phyloP scores from a whole-genome alignment of 2,329 filamentous ascomycete genomes.

The Talaromyces sp. region DNA sequence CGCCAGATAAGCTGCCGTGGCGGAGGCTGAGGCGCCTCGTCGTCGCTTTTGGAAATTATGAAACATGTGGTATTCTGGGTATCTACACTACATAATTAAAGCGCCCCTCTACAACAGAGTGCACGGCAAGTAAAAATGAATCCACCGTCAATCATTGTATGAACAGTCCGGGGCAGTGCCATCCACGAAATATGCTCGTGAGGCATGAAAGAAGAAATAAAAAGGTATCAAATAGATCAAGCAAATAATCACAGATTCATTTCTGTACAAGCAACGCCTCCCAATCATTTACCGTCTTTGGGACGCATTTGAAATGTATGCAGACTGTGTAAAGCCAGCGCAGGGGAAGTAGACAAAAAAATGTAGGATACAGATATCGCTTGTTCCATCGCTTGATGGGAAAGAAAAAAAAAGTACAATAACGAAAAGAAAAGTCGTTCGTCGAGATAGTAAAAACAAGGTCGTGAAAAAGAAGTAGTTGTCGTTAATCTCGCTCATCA shows the following conservation, averaged over 20 bases:
- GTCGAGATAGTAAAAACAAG: not conserved
- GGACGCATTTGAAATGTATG: not conserved
- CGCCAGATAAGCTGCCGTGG: not conserved
- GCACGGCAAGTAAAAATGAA: not conserved
- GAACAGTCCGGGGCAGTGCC: not conserved
- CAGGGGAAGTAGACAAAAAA: constrained; percentile 8
- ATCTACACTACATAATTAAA: constrained; percentile 14
- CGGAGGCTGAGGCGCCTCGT: not conserved
- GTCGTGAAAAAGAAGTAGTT: not conserved
- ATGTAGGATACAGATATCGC: constrained; percentile 8
- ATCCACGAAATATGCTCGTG: not conserved
- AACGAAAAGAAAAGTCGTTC: not conserved
- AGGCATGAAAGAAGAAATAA: constrained; percentile 6
- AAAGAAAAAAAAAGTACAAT: constrained; percentile 4
- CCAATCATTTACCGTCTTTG: not conserved
- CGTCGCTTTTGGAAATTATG: not conserved
- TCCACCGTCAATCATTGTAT: not conserved
- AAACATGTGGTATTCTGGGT: constrained; percentile 5
- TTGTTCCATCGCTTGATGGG: not conserved
- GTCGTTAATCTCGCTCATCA: constrained; percentile 8
- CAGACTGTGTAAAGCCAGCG: constrained; percentile 1
- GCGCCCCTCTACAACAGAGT: not conserved
- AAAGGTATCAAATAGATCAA: constrained; percentile 9
- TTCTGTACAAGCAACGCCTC: constrained; percentile 4
- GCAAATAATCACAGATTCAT: not conserved